Conservation (phyloP, 2,329 filamentous ascomycete genomes). For the Cercospora janseana region DNA sequence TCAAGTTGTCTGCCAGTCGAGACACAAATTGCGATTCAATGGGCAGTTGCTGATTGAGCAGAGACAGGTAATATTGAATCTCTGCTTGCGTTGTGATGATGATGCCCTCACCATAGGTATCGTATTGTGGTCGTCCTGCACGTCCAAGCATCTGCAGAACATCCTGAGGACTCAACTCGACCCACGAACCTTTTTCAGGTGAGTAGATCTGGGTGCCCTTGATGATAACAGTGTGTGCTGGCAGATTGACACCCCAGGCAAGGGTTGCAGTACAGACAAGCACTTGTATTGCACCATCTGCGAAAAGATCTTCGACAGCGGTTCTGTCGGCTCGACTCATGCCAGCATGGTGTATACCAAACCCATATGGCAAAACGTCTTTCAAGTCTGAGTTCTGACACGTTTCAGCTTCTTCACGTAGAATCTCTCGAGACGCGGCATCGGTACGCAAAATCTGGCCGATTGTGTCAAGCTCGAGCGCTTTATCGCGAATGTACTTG, state of each 20-base stretch:
- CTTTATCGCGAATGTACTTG: constrained; percentile 93
- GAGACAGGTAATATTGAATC: constrained; percentile 94
- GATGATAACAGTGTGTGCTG: constrained; percentile 97
- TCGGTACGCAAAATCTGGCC: constrained; percentile 92
- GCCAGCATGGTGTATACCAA: constrained; percentile 97
- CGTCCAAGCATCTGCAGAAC: constrained; percentile 98
- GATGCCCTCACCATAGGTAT: constrained; percentile 97
- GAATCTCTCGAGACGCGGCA: constrained; percentile 82
- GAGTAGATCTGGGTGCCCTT: constrained; percentile 98
- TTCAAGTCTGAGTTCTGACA: constrained; percentile 86
- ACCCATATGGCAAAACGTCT: constrained; percentile 90
- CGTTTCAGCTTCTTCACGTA: constrained; percentile 78
- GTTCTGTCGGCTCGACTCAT: constrained; percentile 95
- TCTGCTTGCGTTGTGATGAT: constrained; percentile 95
- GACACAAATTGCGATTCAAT: constrained; percentile 96
- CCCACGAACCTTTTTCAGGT: constrained; percentile 97
- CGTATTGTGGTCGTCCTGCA: constrained; percentile 92
- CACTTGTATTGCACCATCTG: constrained; percentile 86
- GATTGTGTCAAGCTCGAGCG: constrained; percentile 94
- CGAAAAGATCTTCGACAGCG: constrained; percentile 91
- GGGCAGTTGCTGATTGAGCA: constrained; percentile 94
- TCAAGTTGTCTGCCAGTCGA: constrained; percentile 90
- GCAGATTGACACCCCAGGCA: constrained; percentile 97
- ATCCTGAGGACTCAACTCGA: constrained; percentile 94
- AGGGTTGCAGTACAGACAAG: constrained; percentile 97